Conservation (phyloP, 2,329 filamentous ascomycete genomes). For the Alternaria arbusti region DNA sequence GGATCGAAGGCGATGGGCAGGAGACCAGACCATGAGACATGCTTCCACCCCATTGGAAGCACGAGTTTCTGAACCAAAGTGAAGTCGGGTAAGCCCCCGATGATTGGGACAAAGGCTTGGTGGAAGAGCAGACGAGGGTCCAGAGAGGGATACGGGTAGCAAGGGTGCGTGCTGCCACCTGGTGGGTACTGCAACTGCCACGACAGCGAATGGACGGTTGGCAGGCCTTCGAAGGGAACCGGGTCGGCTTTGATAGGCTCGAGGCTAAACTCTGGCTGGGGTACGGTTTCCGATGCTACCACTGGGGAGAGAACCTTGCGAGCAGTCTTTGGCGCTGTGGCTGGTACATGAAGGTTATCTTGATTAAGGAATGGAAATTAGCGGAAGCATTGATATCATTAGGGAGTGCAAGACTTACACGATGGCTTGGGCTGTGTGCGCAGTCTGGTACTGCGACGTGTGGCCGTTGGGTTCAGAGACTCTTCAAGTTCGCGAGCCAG, state of each 20-base stretch:
- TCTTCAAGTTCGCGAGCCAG: constrained; percentile 4
- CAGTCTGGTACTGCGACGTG: constrained; percentile 10
- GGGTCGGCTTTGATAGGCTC: constrained; percentile 6
- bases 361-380: too few species aligned
- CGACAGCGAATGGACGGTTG: background rate
- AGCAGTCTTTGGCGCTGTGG: background rate
- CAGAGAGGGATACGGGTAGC: constrained; percentile 20
- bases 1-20: constrained; percentile 27
- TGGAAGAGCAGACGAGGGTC: constrained; percentile 25
- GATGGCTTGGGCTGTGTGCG: background rate
- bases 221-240: constrained; percentile 3
- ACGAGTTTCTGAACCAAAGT: background rate
- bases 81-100: constrained; percentile 21
- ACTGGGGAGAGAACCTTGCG: too few species aligned
- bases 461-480: background rate
- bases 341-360: background rate
- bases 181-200: constrained; percentile 28
- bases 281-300: too few species aligned
- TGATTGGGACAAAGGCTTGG: constrained; percentile 12
- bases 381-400: accelerated
- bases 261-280: background rate
- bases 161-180: constrained; percentile 24
- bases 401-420: background rate
- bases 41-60: constrained; percentile 21
- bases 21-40: constrained; percentile 21